Evolutionary conservation across 2,329 filamentous ascomycete genomes (phyloP).

Genomic region (Microdochium nivale): DNA sequence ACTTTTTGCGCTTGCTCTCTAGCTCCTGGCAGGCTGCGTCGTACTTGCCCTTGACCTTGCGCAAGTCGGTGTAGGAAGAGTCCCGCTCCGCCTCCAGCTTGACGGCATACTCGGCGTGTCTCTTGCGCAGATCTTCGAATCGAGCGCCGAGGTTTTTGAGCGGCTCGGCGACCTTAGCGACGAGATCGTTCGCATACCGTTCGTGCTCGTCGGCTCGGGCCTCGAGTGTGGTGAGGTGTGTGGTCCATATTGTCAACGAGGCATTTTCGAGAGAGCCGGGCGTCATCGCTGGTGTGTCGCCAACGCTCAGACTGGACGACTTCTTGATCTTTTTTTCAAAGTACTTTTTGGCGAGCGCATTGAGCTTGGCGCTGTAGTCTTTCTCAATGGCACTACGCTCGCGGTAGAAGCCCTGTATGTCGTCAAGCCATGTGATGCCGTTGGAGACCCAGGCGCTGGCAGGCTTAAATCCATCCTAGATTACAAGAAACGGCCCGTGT

Average conservation of each 20-base stretch:
- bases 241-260: constrained; percentile 93
- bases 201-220: constrained; percentile 84
- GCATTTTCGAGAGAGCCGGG: constrained; percentile 94
- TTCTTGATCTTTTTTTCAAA: constrained; percentile 95
- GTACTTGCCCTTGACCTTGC: constrained; percentile 89
- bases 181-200: constrained; percentile 67
- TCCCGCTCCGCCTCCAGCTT: constrained; percentile 90
- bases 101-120: constrained; percentile 77
- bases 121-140: constrained; percentile 89
- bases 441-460: constrained; percentile 86
- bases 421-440: constrained; percentile 91
- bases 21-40: constrained; percentile 90
- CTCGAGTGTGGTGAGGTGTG: constrained; percentile 85
- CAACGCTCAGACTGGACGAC: constrained; percentile 79
- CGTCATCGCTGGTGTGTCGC: constrained; percentile 86
- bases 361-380: constrained; percentile 87
- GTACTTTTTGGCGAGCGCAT: constrained; percentile 85
- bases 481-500: constrained; percentile 3
- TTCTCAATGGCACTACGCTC: constrained; percentile 92
- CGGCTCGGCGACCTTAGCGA: constrained; percentile 77
- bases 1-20: constrained; percentile 89
- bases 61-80: constrained; percentile 70
- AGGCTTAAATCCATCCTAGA: constrained; percentile 89
- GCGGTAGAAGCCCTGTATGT: constrained; percentile 95
- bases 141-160: constrained; percentile 64